Percentiles rank a stretch among this genome's conserved stretches.
Conservation (phyloP, 352 stramenopile genomes). For the Thraustochytrium sp. region DNA sequence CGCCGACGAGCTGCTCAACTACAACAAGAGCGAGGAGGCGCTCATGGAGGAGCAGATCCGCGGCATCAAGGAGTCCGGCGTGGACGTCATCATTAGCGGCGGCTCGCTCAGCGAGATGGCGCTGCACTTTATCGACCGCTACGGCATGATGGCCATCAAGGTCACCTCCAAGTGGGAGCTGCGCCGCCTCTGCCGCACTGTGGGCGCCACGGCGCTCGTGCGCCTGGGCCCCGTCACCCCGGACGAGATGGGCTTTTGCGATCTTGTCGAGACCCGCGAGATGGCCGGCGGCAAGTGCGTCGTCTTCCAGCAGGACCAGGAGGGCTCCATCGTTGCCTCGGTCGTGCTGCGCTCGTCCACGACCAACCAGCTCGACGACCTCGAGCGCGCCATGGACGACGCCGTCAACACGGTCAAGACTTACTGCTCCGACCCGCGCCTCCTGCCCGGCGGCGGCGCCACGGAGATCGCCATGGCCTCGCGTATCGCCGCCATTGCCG, state of each 20-base stretch:
- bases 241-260: constrained; percentile 94
- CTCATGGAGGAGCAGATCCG: constrained; percentile 96
- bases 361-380: constrained; percentile 93
- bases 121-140: constrained; percentile 97
- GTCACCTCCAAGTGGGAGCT: constrained; percentile 98
- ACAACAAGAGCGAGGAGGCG: constrained; percentile 98
- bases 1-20: constrained; percentile 98
- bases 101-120: constrained; percentile 97
- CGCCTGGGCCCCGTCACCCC: constrained; percentile 89
- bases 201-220: constrained; percentile 92
- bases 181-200: constrained; percentile 89
- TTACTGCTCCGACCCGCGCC: constrained; percentile 82
- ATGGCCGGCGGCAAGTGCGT: constrained; percentile 92
- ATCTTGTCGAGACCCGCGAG: constrained; percentile 85
- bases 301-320: constrained; percentile 77
- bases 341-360: constrained; percentile 86
- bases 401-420: constrained; percentile 93
- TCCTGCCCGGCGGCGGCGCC: constrained; percentile 89
- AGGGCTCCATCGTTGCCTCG: constrained; percentile 89
- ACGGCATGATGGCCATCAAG: constrained; percentile 92
- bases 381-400: constrained; percentile 67
- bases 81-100: constrained; percentile 90
- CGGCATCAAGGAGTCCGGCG: constrained; percentile 87
- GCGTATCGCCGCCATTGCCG: constrained; percentile 85
- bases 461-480: constrained; percentile 92